These are phyloP conservation scores for Coemansia sp. DNA, from an alignment of 192 early-diverging fungal species.

Conservation along the genomic window DNA sequence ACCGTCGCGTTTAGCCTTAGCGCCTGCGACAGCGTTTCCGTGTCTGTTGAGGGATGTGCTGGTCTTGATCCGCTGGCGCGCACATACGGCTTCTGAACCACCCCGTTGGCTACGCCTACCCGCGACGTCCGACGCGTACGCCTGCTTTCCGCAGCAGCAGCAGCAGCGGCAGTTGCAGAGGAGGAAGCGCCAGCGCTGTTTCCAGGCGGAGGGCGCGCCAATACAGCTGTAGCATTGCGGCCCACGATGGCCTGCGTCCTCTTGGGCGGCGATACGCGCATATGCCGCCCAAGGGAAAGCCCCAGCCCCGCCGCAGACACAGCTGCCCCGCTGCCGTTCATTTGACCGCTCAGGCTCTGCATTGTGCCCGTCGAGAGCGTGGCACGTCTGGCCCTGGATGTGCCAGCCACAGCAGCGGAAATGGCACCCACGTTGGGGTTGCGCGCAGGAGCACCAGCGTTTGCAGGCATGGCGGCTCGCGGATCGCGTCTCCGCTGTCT, in stretches of 20 bases:
- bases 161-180: conserved; percentile 6
- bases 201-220: conserved; percentile 16
- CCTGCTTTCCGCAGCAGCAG: not conserved
- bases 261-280: conserved; percentile 28
- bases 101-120: conserved; percentile 2
- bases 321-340: not conserved
- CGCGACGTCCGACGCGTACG: conserved; percentile 13
- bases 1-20: conserved; percentile 9
- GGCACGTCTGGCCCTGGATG: conserved; percentile 34
- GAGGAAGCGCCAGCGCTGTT: not conserved
- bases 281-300: conserved; percentile 11
- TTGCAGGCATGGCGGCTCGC: conserved; percentile 5
- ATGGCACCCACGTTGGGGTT: conserved; percentile 37
- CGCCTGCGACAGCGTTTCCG: conserved; percentile 10
- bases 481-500: not conserved
- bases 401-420: conserved; percentile 50
- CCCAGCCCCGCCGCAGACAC: not conserved
- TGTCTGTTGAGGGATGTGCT: not conserved
- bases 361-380: not conserved
- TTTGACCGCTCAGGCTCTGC: not conserved
- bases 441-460: conserved; percentile 1
- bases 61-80: not conserved
- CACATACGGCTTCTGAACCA: not conserved
- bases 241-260: conserved; percentile 19
- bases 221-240: conserved; percentile 6